Percentiles rank a stretch among this genome's conserved stretches.
phyloP scores from a whole-genome alignment of 2,329 filamentous ascomycete species.

The Cytospora schulzeri region DNA sequence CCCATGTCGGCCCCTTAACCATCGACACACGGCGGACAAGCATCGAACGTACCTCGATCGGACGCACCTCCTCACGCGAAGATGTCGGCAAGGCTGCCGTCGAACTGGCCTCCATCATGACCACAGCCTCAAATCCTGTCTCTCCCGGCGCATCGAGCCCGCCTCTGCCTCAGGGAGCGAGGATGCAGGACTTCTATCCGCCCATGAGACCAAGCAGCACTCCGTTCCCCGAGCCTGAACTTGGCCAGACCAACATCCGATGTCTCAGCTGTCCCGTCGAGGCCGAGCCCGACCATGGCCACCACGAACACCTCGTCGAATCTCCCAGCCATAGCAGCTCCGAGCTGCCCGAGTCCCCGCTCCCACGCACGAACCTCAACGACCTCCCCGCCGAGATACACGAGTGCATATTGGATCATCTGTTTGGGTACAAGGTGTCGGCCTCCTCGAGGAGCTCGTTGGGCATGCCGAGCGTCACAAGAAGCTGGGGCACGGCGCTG shows the following conservation, averaged over 20 bases:
- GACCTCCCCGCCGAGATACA: conserved; percentile 71
- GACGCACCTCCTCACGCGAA: conserved; percentile 33
- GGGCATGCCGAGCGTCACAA: conserved; percentile 54
- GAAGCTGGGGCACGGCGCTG: conserved; percentile 65
- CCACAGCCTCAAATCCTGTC: conserved; percentile 55
- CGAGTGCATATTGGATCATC: conserved; percentile 69
- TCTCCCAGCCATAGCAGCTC: conserved; percentile 29
- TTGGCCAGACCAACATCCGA: conserved; percentile 47
- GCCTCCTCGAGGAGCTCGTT: conserved; percentile 59
- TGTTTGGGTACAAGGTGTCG: conserved; percentile 70
- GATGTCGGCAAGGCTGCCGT: conserved; percentile 45
- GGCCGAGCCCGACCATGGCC: conserved; percentile 34
- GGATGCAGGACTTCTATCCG: conserved; percentile 48
- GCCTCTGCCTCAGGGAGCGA: conserved; percentile 49
- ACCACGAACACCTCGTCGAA: conserved; percentile 23
- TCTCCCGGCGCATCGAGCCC: conserved; percentile 57
- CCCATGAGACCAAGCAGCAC: conserved; percentile 61
- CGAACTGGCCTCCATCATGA: conserved; percentile 49
- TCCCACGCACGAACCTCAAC: conserved; percentile 43
- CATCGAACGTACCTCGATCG: conserved; percentile 30
- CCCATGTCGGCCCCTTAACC: conserved; percentile 32
- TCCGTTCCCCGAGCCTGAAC: conserved; percentile 59
- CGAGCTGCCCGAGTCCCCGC: conserved; percentile 11
- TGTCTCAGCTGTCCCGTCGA: conserved; percentile 44
- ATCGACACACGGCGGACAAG: conserved; percentile 34